Conservation (phyloP, 768 basidiomycete species). For the Termitomyces sp. region DNA sequence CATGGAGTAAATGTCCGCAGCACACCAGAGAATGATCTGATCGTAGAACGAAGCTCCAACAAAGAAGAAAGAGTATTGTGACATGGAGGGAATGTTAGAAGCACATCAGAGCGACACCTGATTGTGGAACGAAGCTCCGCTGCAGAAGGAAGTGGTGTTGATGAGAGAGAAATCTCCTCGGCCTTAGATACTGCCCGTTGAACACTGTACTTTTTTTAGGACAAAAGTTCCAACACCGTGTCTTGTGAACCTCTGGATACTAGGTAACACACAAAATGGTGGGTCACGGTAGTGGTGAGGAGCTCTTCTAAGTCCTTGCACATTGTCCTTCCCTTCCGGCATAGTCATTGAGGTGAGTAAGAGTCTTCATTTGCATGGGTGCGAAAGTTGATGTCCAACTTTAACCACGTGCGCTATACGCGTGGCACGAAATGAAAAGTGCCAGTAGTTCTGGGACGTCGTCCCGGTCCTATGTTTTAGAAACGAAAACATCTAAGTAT, state of each 20-base stretch:
- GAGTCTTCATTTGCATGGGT: too few relatives aligned
- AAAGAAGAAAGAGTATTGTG: not conserved
- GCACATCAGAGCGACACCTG: not conserved
- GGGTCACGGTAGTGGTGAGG: not conserved
- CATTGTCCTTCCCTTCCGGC: not conserved
- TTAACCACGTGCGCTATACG: too few relatives aligned
- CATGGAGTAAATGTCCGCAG: not conserved
- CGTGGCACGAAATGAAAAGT: too few relatives aligned
- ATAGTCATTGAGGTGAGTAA: not conserved
- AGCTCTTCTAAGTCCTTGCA: not conserved
- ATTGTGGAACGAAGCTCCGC: not conserved
- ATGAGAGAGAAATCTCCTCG: not conserved
- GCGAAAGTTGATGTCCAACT: too few relatives aligned
- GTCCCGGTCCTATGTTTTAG: too few relatives aligned
- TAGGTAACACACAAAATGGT: not conserved
- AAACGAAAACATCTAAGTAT: too few relatives aligned
- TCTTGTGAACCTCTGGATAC: not conserved
- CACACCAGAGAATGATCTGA: not conserved
- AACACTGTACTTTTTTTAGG: not conserved
- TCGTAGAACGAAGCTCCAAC: not conserved
- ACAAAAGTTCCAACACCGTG: not conserved
- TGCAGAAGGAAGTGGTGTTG: not conserved
- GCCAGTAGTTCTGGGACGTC: too few relatives aligned
- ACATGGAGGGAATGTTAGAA: not conserved
- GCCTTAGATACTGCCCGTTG: not conserved